These are phyloP conservation scores for Cucurbita pepo DNA, from an alignment of 306 rosid species.

Conservation along the genomic window DNA sequence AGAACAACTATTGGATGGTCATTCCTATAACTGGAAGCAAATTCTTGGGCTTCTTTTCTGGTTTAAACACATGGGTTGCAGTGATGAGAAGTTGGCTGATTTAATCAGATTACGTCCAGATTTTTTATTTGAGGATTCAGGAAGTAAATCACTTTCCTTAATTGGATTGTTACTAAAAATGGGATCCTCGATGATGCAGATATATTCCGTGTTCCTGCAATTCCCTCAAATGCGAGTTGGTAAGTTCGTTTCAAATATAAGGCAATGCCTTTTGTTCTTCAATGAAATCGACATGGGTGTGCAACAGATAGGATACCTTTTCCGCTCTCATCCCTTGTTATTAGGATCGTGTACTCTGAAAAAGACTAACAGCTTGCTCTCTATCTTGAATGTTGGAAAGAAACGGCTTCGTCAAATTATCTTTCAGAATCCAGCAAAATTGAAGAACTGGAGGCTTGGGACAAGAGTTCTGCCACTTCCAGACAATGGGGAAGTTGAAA, in stretches of 20 bases:
- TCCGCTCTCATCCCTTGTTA: constrained; percentile 28
- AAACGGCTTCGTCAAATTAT: constrained; percentile 28
- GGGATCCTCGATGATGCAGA: constrained; percentile 31
- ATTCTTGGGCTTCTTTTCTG: constrained; percentile 31
- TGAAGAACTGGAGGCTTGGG: constrained; percentile 52
- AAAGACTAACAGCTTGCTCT: constrained; percentile 32
- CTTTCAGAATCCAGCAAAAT: constrained; percentile 41
- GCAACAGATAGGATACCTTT: constrained; percentile 33
- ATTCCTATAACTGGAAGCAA: constrained; percentile 41
- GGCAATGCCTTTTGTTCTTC: constrained; percentile 25
- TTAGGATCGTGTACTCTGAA: constrained; percentile 45
- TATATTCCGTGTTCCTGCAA: constrained; percentile 28
- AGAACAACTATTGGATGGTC: constrained; percentile 17
- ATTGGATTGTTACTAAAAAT: constrained; percentile 42
- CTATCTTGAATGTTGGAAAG: constrained; percentile 47
- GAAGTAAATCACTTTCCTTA: constrained; percentile 30
- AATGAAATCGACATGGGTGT: constrained; percentile 45
- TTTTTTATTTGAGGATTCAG: constrained; percentile 55
- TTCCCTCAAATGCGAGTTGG: constrained; percentile 35
- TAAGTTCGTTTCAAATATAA: constrained; percentile 41
- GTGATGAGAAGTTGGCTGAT: constrained; percentile 23
- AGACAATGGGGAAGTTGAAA: constrained; percentile 5
- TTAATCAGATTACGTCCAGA: constrained; percentile 22
- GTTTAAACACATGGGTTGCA: constrained; percentile 24
- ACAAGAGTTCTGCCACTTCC: constrained; percentile 25